These are phyloP conservation scores for Hemerocallis citrina DNA, from an alignment of 106 monocot genomes.

Conservation along the genomic window DNA sequence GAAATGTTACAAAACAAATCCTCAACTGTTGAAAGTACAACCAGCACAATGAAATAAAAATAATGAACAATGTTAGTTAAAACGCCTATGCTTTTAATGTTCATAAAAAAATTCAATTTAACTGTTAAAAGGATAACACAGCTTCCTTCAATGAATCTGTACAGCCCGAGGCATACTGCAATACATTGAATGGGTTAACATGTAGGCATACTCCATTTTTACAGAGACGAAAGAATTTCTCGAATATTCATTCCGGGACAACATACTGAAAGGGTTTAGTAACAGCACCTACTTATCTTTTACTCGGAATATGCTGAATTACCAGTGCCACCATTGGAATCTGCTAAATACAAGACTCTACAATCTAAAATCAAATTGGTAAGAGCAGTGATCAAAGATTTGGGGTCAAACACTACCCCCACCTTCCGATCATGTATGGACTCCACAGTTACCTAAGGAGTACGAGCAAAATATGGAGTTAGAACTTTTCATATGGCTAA, in stretches of 20 bases:
- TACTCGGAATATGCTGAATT: background rate
- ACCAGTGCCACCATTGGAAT: background rate
- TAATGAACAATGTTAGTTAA: too few species aligned
- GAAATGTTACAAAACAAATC: too few species aligned
- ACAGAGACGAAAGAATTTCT: too few species aligned
- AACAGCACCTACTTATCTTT: background rate
- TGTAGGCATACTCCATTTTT: background rate
- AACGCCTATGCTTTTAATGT: too few species aligned
- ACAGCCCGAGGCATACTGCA: background rate
- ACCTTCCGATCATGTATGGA: conserved; percentile 22
- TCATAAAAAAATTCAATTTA: too few species aligned
- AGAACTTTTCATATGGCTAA: background rate
- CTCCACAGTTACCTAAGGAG: conserved; percentile 15
- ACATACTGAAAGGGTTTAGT: too few species aligned
- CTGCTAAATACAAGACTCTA: background rate
- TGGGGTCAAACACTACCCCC: conserved; percentile 17
- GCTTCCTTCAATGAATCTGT: background rate
- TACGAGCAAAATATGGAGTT: conserved; percentile 1
- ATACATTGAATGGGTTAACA: background rate
- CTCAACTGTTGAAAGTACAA: too few species aligned
- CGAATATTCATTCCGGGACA: too few species aligned
- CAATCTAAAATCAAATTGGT: conserved; percentile 9
- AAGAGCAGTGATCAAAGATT: conserved; percentile 17
- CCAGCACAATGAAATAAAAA: too few species aligned
- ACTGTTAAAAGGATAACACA: too few species aligned